Conservation (phyloP, 352 stramenopile genomes). For the Blastocystis sp. region DNA sequence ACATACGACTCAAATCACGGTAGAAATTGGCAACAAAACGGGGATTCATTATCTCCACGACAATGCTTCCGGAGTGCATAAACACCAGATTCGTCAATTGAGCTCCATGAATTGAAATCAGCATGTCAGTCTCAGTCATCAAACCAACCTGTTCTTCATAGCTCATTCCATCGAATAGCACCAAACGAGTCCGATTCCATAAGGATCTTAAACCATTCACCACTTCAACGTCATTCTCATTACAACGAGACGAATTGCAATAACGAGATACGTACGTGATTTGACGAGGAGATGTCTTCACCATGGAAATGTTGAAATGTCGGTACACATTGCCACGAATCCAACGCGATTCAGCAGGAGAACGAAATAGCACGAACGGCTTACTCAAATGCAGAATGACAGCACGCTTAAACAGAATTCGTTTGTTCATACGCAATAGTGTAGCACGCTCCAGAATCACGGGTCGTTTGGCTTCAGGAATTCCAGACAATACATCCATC, state of each 20-base stretch:
- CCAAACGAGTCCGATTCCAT: background rate
- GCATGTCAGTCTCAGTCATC: background rate
- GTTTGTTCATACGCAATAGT: background rate
- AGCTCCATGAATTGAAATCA: slow-evolving; percentile 16
- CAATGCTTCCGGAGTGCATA: background rate
- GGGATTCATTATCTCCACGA: slow-evolving; percentile 19
- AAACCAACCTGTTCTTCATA: background rate
- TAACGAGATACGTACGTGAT: background rate
- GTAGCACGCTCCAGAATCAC: slow-evolving; percentile 20
- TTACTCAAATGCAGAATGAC: background rate
- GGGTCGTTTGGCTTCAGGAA: background rate
- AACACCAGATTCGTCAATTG: slow-evolving; percentile 25
- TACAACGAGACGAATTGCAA: background rate
- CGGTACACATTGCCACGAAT: background rate
- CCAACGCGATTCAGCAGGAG: background rate
- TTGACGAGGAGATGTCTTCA: background rate
- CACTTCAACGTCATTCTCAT: background rate
- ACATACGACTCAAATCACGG: background rate
- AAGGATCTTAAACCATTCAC: background rate
- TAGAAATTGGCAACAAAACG: background rate
- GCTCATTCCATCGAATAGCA: background rate
- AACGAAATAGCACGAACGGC: background rate
- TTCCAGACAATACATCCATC: background rate
- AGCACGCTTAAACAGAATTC: background rate
- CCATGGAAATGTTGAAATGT: background rate